These are phyloP conservation scores for Zalerion maritima DNA, from an alignment of 495 filamentous ascomycete genomes.

Conservation along the genomic window DNA sequence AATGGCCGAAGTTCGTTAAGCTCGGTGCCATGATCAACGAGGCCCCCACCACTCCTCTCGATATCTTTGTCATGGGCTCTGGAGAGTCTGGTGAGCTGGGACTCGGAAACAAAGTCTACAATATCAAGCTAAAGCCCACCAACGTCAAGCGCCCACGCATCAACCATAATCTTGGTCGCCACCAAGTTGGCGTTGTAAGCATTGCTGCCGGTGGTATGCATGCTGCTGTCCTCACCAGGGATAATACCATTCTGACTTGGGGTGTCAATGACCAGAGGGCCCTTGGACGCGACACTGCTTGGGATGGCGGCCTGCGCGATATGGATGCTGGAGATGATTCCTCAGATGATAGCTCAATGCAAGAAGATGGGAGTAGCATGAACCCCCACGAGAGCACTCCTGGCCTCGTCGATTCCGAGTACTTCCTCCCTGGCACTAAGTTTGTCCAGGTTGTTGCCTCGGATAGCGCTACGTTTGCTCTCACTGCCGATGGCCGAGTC, in stretches of 20 bases:
- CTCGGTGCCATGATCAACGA: slow-evolving; percentile 4
- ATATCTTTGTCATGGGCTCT: slow-evolving; percentile 42
- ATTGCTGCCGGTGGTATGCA: slow-evolving; percentile 55
- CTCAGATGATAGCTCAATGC: too few relatives aligned
- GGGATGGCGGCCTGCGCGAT: slow-evolving; percentile 16
- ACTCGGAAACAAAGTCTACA: slow-evolving; percentile 25
- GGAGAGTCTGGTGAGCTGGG: slow-evolving; percentile 40
- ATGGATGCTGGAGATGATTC: slow-evolving; percentile 21
- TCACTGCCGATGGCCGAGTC: slow-evolving; percentile 46
- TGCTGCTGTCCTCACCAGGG: slow-evolving; percentile 41
- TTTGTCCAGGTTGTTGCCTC: slow-evolving; percentile 49
- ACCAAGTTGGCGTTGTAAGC: slow-evolving; percentile 47
- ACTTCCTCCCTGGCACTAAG: slow-evolving; percentile 34
- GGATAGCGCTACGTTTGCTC: slow-evolving; percentile 48
- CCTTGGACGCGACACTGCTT: slow-evolving; percentile 46
- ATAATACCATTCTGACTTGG: slow-evolving; percentile 55
- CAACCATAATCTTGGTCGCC: slow-evolving; percentile 33
- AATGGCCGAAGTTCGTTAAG: too few relatives aligned
- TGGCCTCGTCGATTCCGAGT: slow-evolving; percentile 25
- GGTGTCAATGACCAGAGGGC: slow-evolving; percentile 56
- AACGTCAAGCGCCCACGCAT: slow-evolving; percentile 42
- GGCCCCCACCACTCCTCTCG: slow-evolving; percentile 7
- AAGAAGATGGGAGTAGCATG: too few relatives aligned
- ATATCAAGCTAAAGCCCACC: slow-evolving; percentile 38
- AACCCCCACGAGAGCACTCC: slow-evolving; percentile 51